Evolutionary conservation across 2,329 filamentous ascomycete genomes (phyloP).

Genomic region (Hyphodiscus sp.): DNA sequence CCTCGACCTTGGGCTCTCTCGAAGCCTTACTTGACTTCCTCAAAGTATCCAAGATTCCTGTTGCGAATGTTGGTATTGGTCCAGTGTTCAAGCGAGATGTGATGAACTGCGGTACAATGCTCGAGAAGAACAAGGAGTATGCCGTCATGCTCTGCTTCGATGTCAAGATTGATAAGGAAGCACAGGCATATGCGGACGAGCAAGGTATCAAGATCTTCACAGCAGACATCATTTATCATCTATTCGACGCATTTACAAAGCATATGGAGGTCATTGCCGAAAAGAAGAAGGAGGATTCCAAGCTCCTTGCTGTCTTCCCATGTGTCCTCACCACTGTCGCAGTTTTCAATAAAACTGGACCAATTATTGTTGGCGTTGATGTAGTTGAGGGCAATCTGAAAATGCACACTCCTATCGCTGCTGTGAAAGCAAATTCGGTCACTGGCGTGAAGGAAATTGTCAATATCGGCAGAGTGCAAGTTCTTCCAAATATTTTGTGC

Average conservation of each 20-base stretch:
- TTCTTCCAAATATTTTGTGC: slow-evolving; percentile 4
- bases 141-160: slow-evolving; percentile 99
- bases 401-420: slow-evolving; percentile 84
- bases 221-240: slow-evolving; percentile 97
- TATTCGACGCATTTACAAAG: slow-evolving; percentile 94
- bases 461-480: slow-evolving; percentile 71
- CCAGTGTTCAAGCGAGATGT: slow-evolving; percentile 98
- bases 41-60: slow-evolving; percentile 91
- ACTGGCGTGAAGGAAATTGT: slow-evolving; percentile 82
- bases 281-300: slow-evolving; percentile 93
- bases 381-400: slow-evolving; percentile 84
- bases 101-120: slow-evolving; percentile 90
- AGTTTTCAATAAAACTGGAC: slow-evolving; percentile 96
- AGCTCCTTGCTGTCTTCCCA: slow-evolving; percentile 93
- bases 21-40: slow-evolving; percentile 96
- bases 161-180: slow-evolving; percentile 98
- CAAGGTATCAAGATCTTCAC: slow-evolving; percentile 97
- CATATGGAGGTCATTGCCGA: slow-evolving; percentile 85
- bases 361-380: slow-evolving; percentile 93
- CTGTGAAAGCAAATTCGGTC: slow-evolving; percentile 71
- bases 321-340: slow-evolving; percentile 85
- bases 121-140: slow-evolving; percentile 90
- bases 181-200: slow-evolving; percentile 82
- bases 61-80: slow-evolving; percentile 94
- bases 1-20: slow-evolving; percentile 92